Evolutionary conservation across 2,329 filamentous ascomycete genomes (phyloP).

Genomic region (Didymella arachidicola): DNA sequence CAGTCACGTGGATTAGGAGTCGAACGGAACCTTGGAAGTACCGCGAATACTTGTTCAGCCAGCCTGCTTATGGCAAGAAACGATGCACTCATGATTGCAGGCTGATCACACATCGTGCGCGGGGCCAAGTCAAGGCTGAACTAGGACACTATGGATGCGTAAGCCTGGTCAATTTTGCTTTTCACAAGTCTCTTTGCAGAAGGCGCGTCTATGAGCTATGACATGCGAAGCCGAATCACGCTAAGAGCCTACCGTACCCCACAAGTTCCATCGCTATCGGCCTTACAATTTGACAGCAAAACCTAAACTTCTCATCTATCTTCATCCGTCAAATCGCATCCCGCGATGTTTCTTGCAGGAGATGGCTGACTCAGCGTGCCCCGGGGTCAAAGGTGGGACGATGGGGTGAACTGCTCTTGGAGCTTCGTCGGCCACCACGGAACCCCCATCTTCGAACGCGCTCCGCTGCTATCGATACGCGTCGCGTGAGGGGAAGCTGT

Average conservation of each 20-base stretch:
- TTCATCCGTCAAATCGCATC: not conserved
- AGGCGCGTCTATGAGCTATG: not conserved
- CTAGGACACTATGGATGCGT: not conserved
- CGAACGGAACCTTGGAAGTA: not conserved
- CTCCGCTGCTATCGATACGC: conserved; percentile 10
- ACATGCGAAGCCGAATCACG: not conserved
- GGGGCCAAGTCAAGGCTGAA: not conserved
- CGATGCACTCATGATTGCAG: not conserved
- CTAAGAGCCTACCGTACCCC: conserved; percentile 3
- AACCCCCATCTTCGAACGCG: conserved; percentile 8
- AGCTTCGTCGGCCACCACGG: conserved; percentile 1
- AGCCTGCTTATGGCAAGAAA: not conserved
- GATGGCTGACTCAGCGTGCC: not conserved
- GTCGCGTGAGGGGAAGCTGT: conserved; percentile 9
- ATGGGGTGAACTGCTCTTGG: conserved; percentile 6
- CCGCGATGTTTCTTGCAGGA: not conserved
- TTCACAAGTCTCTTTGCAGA: not conserved
- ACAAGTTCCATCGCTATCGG: not conserved
- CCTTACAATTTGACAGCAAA: not conserved
- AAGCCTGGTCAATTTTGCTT: not conserved
- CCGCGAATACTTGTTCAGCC: not conserved
- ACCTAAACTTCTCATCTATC: not conserved
- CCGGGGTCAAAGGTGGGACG: conserved; percentile 6
- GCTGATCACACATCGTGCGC: not conserved
- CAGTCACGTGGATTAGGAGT: not conserved